phyloP scores from a whole-genome alignment of 129 eudicot species.

The Escallonia rubra region DNA sequence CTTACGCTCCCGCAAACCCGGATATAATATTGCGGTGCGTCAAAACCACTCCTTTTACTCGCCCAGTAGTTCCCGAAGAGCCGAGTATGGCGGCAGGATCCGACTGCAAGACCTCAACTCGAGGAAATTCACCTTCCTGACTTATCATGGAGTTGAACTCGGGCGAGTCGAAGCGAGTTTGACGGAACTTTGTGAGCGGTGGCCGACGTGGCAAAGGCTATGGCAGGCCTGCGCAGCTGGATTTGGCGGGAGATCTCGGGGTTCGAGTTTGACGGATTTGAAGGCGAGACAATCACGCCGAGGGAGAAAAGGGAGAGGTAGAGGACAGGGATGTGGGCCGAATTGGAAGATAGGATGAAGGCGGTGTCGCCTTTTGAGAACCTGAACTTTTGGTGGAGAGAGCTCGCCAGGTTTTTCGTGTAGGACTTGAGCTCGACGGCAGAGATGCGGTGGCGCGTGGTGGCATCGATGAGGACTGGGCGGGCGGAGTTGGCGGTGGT shows the following conservation, averaged over 20 bases:
- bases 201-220: constrained; percentile 22
- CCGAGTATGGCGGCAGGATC: constrained; percentile 27
- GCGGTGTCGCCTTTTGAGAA: constrained; percentile 15
- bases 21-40: constrained; percentile 22
- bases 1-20: neutral
- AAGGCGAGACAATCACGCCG: constrained; percentile 21
- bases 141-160: constrained; percentile 22
- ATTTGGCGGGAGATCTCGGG: constrained; percentile 26
- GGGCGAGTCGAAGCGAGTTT: constrained; percentile 8
- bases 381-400: constrained; percentile 11
- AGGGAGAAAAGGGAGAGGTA: constrained; percentile 24
- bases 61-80: constrained; percentile 34
- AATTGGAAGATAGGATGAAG: constrained; percentile 11
- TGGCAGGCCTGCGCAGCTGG: constrained; percentile 9
- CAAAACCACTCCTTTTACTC: constrained; percentile 20
- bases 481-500: neutral
- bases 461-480: constrained; percentile 40
- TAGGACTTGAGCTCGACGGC: constrained; percentile 20
- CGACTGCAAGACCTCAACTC: constrained; percentile 3
- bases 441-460: constrained; percentile 29
- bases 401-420: constrained; percentile 25
- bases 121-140: neutral
- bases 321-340: constrained; percentile 9
- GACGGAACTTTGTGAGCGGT: constrained; percentile 5
- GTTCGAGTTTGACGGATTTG: constrained; percentile 13